Evolutionary conservation across 495 filamentous ascomycete species (phyloP), one percentile per base, ranked within the genome.

Genomic region (Bombardia bombarda): DNA sequence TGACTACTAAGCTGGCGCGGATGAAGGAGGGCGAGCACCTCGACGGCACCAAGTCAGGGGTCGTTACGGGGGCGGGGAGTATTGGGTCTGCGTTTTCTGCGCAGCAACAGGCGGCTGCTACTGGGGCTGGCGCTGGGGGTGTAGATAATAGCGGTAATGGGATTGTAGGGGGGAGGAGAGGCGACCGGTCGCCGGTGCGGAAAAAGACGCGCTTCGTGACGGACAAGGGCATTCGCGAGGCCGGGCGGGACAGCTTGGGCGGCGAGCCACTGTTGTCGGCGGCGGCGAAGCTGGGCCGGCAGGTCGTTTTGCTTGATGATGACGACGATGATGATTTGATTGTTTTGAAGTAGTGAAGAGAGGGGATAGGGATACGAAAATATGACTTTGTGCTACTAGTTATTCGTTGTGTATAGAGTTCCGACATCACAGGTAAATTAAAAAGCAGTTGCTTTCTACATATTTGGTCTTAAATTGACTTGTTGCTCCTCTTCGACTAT

Each of bases 131-230:
- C 9, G 16, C 18, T 9, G 18, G 19, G 21, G 32, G 14, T 35
- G 32, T 7, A 35, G 32, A n/a, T n/a, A n/a, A n/a, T n/a, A n/a
- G n/a, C n/a, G n/a, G n/a, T n/a, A n/a, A n/a, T n/a, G n/a, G n/a
- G n/a, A n/a, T n/a, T n/a, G n/a, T n/a, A 17, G 32, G 9, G 16
- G 32, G 32, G 14, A 17, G 35, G 21, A 50, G 51, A 38, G 47
- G 44, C 20, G 49, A 53, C 3, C 50, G 50, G 28, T 63, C 68
- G 57, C 73, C 77, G 4, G 70, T 76, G 10, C 68, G 71, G 51
- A 90, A 92, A 63, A 92, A 89, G 68, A 92, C 86, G 12, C 68
- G 87, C 14, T 92, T 93, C 53, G 75, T 87, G 30, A 90, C 80
- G 23, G 74, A 78, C 20, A 83, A 80, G 57, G 85, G 84, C 0